Conservation (phyloP, 1,284 basidiomycete genomes). For the Fomes fomentarius region DNA sequence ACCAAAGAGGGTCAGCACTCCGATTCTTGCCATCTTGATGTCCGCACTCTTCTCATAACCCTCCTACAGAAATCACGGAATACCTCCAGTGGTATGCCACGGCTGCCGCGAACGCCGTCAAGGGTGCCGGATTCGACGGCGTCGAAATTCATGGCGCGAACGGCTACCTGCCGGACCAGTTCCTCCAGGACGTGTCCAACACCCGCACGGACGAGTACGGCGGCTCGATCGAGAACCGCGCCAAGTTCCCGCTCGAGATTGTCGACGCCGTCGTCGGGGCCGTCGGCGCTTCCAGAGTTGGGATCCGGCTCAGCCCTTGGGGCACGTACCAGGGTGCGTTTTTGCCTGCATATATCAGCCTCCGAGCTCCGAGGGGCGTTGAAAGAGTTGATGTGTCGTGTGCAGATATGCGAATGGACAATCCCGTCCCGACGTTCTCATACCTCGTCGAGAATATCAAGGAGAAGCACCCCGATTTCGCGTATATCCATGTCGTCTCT, state of each 20-base stretch:
- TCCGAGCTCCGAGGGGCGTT: no score
- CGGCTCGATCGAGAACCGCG: slow-evolving; percentile 57
- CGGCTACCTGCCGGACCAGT: slow-evolving; percentile 48
- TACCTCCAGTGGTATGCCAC: slow-evolving; percentile 40
- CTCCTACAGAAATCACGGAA: slow-evolving; percentile 41
- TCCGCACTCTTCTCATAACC: background rate
- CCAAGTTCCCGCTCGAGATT: slow-evolving; percentile 53
- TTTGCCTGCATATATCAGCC: background rate
- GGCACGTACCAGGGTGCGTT: slow-evolving; percentile 36
- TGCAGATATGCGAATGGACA: slow-evolving; percentile 45
- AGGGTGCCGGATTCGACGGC: slow-evolving; percentile 51
- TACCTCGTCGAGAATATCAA: slow-evolving; percentile 40
- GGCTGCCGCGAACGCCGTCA: slow-evolving; percentile 46
- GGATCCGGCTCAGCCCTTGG: slow-evolving; percentile 59
- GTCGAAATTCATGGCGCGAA: slow-evolving; percentile 35
- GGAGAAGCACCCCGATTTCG: slow-evolving; percentile 46
- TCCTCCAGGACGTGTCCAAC: slow-evolving; percentile 48
- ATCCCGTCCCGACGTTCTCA: slow-evolving; percentile 48
- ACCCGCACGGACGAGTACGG: slow-evolving; percentile 63
- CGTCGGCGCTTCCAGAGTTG: slow-evolving; percentile 44
- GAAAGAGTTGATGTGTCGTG: background rate
- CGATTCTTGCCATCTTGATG: background rate
- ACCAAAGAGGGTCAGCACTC: slow-evolving; percentile 31
- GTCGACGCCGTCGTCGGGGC: slow-evolving; percentile 45
- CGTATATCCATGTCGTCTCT: slow-evolving; percentile 57